Percentiles rank a stretch among this genome's conserved stretches.
Evolutionary conservation across 2,329 filamentous ascomycete species (phyloP).

Genomic region (Penicillium sp.): DNA sequence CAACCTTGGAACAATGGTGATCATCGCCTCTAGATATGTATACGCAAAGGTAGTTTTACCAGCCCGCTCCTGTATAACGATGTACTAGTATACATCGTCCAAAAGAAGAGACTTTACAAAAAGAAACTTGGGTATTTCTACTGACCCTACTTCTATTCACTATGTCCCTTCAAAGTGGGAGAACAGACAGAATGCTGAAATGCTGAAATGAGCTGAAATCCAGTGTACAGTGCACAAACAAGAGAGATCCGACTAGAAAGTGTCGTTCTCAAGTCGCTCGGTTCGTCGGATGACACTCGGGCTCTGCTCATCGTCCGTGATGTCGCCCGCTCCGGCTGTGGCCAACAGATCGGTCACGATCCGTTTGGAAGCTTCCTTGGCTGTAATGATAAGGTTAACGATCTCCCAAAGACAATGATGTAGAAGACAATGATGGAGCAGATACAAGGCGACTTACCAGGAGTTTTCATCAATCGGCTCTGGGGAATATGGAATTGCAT

Average conservation of each 20-base stretch:
- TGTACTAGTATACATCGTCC: neutral
- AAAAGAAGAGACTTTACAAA: neutral
- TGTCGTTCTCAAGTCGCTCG: slow-evolving; percentile 44
- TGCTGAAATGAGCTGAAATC: neutral
- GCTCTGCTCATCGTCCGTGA: slow-evolving; percentile 40
- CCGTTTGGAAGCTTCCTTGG: slow-evolving; percentile 48
- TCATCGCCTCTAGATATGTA: neutral
- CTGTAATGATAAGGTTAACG: slow-evolving; percentile 22
- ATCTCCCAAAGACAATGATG: too few species aligned
- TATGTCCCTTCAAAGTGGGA: neutral
- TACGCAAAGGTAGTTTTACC: neutral
- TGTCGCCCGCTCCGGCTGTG: slow-evolving; percentile 43
- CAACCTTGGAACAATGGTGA: neutral
- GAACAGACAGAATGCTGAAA: neutral
- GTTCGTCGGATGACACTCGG: slow-evolving; percentile 44
- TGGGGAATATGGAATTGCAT: slow-evolving; percentile 52
- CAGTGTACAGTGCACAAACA: neutral
- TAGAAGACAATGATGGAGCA: neutral
- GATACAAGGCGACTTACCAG: slow-evolving; percentile 33
- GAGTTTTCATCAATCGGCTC: slow-evolving; percentile 47
- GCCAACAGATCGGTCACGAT: slow-evolving; percentile 48
- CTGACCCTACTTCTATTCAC: neutral
- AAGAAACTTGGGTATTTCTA: neutral
- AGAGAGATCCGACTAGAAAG: slow-evolving; percentile 33
- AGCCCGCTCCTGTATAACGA: neutral